These are phyloP conservation scores for Begonia loranthoides DNA, from an alignment of 306 rosid genomes.

Conservation along the genomic window DNA sequence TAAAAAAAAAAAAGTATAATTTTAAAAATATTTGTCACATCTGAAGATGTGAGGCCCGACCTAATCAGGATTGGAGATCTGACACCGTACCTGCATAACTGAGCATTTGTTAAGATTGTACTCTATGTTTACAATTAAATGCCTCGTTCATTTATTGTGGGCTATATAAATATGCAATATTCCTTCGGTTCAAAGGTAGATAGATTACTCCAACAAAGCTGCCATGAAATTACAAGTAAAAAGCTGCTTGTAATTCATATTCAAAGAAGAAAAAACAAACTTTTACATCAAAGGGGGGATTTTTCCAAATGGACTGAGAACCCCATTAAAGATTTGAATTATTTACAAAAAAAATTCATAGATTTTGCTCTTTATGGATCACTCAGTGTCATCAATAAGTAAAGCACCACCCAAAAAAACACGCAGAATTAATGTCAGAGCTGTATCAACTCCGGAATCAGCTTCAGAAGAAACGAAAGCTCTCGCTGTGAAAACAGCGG, in stretches of 20 bases:
- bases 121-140: too few relatives aligned
- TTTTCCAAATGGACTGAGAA: not conserved
- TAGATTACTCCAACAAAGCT: too few relatives aligned
- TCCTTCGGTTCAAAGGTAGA: too few relatives aligned
- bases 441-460: not conserved
- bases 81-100: too few relatives aligned
- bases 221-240: too few relatives aligned
- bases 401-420: not conserved
- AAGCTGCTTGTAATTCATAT: not conserved
- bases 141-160: too few relatives aligned
- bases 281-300: not conserved
- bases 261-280: not conserved
- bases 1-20: too few relatives aligned
- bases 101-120: too few relatives aligned
- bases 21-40: too few relatives aligned
- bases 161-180: too few relatives aligned
- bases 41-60: too few relatives aligned
- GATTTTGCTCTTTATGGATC: not conserved
- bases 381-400: not conserved
- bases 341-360: not conserved
- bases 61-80: too few relatives aligned
- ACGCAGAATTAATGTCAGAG: not conserved
- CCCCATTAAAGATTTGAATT: not conserved
- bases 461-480: not conserved
- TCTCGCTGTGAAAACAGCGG: conserved; percentile 3